phyloP scores from a whole-genome alignment of 805 yeast species.

The Kodamaea lidongshanica region DNA sequence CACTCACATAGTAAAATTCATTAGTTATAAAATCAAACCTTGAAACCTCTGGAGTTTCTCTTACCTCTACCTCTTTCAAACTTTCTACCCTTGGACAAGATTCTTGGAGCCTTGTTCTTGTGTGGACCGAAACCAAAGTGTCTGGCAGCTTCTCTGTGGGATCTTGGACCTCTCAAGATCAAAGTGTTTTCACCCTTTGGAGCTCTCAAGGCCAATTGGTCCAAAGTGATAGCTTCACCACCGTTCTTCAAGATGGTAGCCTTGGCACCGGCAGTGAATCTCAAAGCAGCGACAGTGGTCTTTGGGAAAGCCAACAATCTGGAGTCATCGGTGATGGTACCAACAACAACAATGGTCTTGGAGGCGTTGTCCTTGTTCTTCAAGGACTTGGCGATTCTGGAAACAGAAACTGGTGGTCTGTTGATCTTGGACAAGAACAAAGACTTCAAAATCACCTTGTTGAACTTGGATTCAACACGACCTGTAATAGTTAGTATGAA shows the following conservation, averaged over 20 bases:
- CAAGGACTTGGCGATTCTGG: constrained; percentile 83
- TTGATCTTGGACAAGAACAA: constrained; percentile 96
- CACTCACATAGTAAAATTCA: not conserved
- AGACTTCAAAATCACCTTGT: constrained; percentile 91
- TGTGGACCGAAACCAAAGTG: constrained; percentile 99
- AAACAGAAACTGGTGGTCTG: constrained; percentile 98
- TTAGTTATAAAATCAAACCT: constrained; percentile 63
- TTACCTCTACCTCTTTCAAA: constrained; percentile 99
- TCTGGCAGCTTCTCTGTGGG: constrained; percentile 98
- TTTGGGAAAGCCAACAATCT: constrained; percentile 93
- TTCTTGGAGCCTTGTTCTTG: constrained; percentile 99
- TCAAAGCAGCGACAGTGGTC: constrained; percentile 97
- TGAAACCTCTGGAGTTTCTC: constrained; percentile 99
- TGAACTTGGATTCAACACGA: constrained; percentile 99
- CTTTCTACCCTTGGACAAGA: constrained; percentile 96
- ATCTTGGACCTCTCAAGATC: constrained; percentile 98
- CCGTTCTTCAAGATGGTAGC: constrained; percentile 97
- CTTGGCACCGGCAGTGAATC: constrained; percentile 98
- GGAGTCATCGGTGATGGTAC: constrained; percentile 98
- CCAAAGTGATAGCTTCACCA: constrained; percentile 99
- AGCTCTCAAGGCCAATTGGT: constrained; percentile 97
- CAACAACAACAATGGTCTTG: constrained; percentile 96
- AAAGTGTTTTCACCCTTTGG: constrained; percentile 99
- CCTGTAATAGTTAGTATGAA: constrained; percentile 48
- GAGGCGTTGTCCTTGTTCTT: constrained; percentile 75